phyloP scores from a whole-genome alignment of 352 stramenopile genomes.

The Pythium periplocum region DNA sequence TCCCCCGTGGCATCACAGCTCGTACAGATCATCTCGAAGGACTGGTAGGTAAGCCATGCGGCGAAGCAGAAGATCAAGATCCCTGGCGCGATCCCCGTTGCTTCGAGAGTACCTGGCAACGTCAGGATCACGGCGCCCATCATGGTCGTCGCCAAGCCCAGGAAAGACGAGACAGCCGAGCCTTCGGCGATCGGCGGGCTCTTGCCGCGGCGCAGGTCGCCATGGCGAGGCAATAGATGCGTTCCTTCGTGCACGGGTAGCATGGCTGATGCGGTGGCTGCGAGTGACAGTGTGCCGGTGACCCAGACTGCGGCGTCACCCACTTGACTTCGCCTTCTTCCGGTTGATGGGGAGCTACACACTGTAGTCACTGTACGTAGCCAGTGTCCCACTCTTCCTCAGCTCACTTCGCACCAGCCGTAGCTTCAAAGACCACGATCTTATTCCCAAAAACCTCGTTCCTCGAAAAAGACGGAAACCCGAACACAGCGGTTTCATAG shows the following conservation, averaged over 20 bases:
- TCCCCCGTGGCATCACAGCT: conserved; percentile 55
- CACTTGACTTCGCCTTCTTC: too few relatives aligned
- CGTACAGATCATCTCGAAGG: conserved; percentile 68
- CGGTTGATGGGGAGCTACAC: too few relatives aligned
- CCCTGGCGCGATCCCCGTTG: conserved; percentile 42
- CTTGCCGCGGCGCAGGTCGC: neutral
- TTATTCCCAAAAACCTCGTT: too few relatives aligned
- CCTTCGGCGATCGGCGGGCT: conserved; percentile 17
- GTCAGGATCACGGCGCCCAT: conserved; percentile 77
- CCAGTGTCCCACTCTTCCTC: too few relatives aligned
- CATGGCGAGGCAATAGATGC: neutral
- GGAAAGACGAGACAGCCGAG: conserved; percentile 64
- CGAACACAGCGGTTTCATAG: too few relatives aligned
- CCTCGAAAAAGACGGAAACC: too few relatives aligned
- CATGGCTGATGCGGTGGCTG: too few relatives aligned
- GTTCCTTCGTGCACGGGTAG: neutral
- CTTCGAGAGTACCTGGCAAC: conserved; percentile 58
- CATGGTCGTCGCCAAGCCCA: conserved; percentile 81
- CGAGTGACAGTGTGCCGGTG: too few relatives aligned
- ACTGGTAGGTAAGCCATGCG: conserved; percentile 57
- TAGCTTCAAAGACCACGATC: too few relatives aligned
- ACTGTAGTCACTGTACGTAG: too few relatives aligned
- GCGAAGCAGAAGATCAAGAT: conserved; percentile 50
- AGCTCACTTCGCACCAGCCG: too few relatives aligned
- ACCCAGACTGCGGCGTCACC: too few relatives aligned